phyloP scores from a whole-genome alignment of 2,329 filamentous ascomycete genomes.

The Herpotrichia juniperi region DNA sequence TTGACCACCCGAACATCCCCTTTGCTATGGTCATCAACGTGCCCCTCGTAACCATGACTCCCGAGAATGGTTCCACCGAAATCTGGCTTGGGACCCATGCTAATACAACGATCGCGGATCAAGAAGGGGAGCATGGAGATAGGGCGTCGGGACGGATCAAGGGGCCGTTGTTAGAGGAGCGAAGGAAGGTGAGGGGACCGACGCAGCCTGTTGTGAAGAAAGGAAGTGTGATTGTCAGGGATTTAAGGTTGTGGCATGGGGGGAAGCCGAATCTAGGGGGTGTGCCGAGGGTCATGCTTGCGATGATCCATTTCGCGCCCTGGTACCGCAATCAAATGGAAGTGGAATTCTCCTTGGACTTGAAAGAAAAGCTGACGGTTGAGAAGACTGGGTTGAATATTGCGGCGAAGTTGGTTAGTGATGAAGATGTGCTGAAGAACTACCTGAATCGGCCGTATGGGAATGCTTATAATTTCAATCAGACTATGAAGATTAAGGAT shows the following conservation, averaged over 20 bases:
- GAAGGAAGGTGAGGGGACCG: conserved; percentile 19
- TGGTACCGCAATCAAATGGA: conserved; percentile 66
- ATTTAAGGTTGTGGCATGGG: conserved; percentile 58
- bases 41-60: conserved; percentile 52
- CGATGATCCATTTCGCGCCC: conserved; percentile 60
- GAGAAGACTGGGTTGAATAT: conserved; percentile 54
- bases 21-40: conserved; percentile 57
- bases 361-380: conserved; percentile 53
- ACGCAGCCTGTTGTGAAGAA: conserved; percentile 45
- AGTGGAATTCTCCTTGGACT: conserved; percentile 59
- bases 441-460: conserved; percentile 66
- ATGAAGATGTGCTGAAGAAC: conserved; percentile 48
- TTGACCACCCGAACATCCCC: conserved; percentile 42
- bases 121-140: conserved; percentile 48
- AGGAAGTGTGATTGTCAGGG: conserved; percentile 54
- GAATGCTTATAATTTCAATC: conserved; percentile 67
- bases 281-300: conserved; percentile 55
- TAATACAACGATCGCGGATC: conserved; percentile 40
- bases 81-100: conserved; percentile 58
- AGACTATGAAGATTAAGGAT: conserved; percentile 42
- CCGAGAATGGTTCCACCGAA: conserved; percentile 57
- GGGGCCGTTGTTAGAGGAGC: conserved; percentile 24
- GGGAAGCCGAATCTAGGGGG: conserved; percentile 55
- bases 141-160: conserved; percentile 38
- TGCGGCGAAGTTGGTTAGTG: conserved; percentile 56